Evolutionary conservation across 2,329 filamentous ascomycete species (phyloP).

Genomic region (Aspergillus ibericus): DNA sequence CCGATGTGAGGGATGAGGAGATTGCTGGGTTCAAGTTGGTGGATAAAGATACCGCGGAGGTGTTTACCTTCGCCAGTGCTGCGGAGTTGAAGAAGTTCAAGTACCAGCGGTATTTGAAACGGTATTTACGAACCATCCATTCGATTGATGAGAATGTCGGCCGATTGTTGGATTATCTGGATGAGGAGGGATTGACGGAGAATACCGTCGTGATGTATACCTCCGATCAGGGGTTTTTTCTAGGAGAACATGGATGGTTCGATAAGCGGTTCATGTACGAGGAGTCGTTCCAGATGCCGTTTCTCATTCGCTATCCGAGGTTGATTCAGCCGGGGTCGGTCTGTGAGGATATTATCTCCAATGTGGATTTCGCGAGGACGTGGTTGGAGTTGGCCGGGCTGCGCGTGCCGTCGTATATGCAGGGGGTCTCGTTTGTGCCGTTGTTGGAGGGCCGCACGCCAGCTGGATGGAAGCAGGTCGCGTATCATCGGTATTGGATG

Average conservation of each 20-base stretch:
- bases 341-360: constrained; percentile 53
- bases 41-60: constrained; percentile 45
- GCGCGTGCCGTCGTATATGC: constrained; percentile 52
- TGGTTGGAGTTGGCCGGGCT: constrained; percentile 51
- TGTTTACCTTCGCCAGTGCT: constrained; percentile 47
- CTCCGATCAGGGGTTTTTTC: constrained; percentile 58
- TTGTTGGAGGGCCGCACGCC: constrained; percentile 44
- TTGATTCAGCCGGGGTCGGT: constrained; percentile 43
- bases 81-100: constrained; percentile 54
- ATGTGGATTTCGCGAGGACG: constrained; percentile 56
- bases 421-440: constrained; percentile 48
- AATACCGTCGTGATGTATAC: constrained; percentile 57
- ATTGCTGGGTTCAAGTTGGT: background rate
- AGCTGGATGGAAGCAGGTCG: constrained; percentile 51
- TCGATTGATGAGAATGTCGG: constrained; percentile 56
- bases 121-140: constrained; percentile 56
- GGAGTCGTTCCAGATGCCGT: constrained; percentile 59
- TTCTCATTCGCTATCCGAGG: constrained; percentile 49
- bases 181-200: constrained; percentile 41
- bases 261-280: constrained; percentile 62
- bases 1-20: background rate
- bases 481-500: constrained; percentile 60
- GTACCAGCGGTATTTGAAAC: constrained; percentile 58
- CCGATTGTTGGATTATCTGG: constrained; percentile 49
- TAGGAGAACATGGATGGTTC: constrained; percentile 60